A percentile compares a stretch with the other conserved stretches of the same genome.
These are phyloP conservation scores for Penicillium diatomitis DNA, from an alignment of 495 filamentous ascomycete species.

Conservation along the genomic window DNA sequence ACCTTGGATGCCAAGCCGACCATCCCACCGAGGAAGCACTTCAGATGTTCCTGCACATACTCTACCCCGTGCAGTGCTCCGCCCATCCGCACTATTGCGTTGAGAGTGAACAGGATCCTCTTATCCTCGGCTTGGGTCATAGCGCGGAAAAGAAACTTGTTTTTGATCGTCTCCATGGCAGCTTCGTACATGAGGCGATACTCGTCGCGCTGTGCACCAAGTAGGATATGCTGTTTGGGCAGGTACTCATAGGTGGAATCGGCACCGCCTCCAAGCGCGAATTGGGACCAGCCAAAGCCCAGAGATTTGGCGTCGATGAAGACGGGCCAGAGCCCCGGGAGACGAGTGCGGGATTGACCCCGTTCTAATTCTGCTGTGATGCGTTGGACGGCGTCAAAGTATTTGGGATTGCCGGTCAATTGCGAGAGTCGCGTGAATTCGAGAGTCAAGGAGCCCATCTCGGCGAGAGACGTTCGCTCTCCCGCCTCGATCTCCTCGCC, in stretches of 20 bases:
- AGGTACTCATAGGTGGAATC: constrained; percentile 97
- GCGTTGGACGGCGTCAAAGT: constrained; percentile 87
- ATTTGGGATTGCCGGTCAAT: constrained; percentile 73
- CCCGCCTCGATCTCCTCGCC: constrained; percentile 30
- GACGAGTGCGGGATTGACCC: constrained; percentile 54
- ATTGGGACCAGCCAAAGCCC: constrained; percentile 43
- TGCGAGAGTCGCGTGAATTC: constrained; percentile 94
- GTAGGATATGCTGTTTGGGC: constrained; percentile 69
- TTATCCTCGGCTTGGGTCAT: constrained; percentile 62
- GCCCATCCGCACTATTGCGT: constrained; percentile 21
- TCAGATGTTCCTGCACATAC: constrained; percentile 46
- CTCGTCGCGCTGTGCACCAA: constrained; percentile 70
- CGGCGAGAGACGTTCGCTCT: constrained; percentile 51
- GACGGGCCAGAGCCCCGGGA: constrained; percentile 81
- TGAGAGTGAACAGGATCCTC: constrained; percentile 70
- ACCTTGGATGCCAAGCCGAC: constrained; percentile 52
- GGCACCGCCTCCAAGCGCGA: constrained; percentile 75
- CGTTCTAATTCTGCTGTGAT: constrained; percentile 74
- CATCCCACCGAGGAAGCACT: constrained; percentile 55
- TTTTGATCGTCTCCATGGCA: constrained; percentile 58
- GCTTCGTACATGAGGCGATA: constrained; percentile 73
- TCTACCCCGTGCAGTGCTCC: constrained; percentile 20
- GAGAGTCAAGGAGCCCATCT: constrained; percentile 77
- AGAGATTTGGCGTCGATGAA: constrained; percentile 54
- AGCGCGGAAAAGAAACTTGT: constrained; percentile 70